Conservation (phyloP, 2,329 filamentous ascomycete species). For the Colletotrichum phormii region DNA sequence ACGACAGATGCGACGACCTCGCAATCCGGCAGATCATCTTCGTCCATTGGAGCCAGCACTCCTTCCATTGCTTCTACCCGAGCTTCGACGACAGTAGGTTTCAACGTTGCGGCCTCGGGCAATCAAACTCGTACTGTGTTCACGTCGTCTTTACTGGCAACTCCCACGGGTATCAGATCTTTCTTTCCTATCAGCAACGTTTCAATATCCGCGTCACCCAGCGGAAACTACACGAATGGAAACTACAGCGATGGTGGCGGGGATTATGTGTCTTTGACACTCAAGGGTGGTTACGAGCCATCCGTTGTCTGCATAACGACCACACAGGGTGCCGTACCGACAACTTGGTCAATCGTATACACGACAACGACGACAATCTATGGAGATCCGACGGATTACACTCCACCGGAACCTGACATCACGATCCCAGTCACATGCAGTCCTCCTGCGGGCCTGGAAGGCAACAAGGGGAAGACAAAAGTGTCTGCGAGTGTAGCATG, state of each 20-base stretch:
- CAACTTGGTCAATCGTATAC: slow-evolving; percentile 58
- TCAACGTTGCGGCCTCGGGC: background rate
- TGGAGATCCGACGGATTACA: slow-evolving; percentile 59
- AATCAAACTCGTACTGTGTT: background rate
- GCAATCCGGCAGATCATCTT: background rate
- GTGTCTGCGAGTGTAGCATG: background rate
- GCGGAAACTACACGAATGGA: background rate
- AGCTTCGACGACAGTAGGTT: background rate
- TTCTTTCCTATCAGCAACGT: background rate
- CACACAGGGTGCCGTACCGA: slow-evolving; percentile 35
- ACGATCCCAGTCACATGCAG: slow-evolving; percentile 44
- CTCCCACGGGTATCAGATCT: background rate
- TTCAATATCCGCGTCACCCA: slow-evolving; percentile 3
- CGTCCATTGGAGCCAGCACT: background rate
- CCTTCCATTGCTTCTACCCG: background rate
- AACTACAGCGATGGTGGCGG: background rate
- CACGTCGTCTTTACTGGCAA: background rate
- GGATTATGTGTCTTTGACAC: background rate
- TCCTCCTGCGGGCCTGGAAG: slow-evolving; percentile 1
- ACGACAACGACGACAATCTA: slow-evolving; percentile 62
- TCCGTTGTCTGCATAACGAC: background rate
- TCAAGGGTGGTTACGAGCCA: background rate
- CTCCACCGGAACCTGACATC: slow-evolving; percentile 56
- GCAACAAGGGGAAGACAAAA: background rate
- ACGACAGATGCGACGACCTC: background rate